Percentiles rank a stretch among this genome's conserved stretches.
These are phyloP conservation scores for Aspergillus sergii DNA, from an alignment of 2,329 filamentous ascomycete genomes.

Conservation along the genomic window DNA sequence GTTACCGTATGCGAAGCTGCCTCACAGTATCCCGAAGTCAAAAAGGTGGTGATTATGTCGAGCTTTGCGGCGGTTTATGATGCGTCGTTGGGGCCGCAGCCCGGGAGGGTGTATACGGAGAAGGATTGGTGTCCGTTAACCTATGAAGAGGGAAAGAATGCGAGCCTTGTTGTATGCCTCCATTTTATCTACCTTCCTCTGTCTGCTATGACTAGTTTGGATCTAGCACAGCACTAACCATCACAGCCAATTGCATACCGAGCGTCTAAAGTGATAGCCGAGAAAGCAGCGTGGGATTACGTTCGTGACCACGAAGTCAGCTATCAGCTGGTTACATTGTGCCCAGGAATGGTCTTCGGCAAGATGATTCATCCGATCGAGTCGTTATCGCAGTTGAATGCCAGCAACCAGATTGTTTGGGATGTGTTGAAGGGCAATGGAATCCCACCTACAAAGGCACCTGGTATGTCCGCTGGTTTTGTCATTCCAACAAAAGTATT, in stretches of 20 bases:
- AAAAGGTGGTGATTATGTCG: slow-evolving; percentile 30
- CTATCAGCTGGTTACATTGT: slow-evolving; percentile 22
- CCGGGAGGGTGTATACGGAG: slow-evolving; percentile 25
- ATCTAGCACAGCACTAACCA: not conserved
- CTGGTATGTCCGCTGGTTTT: slow-evolving; percentile 14
- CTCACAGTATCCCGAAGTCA: slow-evolving; percentile 14
- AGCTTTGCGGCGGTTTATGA: slow-evolving; percentile 31
- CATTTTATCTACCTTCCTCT: not conserved
- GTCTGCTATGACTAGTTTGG: not conserved
- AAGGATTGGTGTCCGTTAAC: slow-evolving; percentile 26
- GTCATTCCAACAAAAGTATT: too few species aligned
- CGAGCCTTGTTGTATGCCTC: slow-evolving; percentile 20
- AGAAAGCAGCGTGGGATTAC: slow-evolving; percentile 30
- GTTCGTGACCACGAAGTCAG: slow-evolving; percentile 20
- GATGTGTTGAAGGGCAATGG: slow-evolving; percentile 25
- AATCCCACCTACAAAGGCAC: slow-evolving; percentile 29
- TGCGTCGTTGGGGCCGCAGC: slow-evolving; percentile 21
- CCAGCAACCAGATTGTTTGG: slow-evolving; percentile 34
- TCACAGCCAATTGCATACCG: slow-evolving; percentile 27
- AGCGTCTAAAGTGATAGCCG: slow-evolving; percentile 28
- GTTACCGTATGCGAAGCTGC: slow-evolving; percentile 30
- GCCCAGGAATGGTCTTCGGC: slow-evolving; percentile 34
- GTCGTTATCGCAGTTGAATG: slow-evolving; percentile 27
- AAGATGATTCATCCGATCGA: slow-evolving; percentile 25
- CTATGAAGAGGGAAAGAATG: slow-evolving; percentile 27